Conservation (phyloP, 805 yeast genomes). For the Nakazawaea laoshanensis region DNA sequence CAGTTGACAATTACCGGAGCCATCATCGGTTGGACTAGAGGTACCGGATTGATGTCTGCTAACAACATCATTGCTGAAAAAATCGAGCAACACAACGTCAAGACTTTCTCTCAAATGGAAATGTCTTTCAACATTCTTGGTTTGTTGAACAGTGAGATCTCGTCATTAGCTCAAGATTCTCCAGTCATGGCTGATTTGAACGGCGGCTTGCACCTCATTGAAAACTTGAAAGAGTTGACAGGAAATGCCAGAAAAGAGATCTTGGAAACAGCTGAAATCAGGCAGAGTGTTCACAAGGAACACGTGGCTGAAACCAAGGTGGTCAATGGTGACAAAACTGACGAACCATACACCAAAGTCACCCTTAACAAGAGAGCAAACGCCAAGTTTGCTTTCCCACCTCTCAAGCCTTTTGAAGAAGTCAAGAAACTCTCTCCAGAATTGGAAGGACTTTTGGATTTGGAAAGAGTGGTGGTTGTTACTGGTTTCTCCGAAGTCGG, state of each 20-base stretch:
- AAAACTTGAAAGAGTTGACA: constrained; percentile 85
- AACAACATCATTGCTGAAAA: constrained; percentile 98
- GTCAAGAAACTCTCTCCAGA: constrained; percentile 63
- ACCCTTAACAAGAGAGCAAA: constrained; percentile 89
- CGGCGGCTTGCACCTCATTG: constrained; percentile 95
- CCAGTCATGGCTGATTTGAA: constrained; percentile 98
- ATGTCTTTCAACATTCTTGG: constrained; percentile 99
- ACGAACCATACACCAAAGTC: constrained; percentile 72
- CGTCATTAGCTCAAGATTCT: constrained; percentile 79
- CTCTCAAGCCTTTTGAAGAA: constrained; percentile 66
- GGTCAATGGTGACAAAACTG: constrained; percentile 82
- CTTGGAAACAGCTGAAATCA: constrained; percentile 77
- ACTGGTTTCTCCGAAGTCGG: constrained; percentile 99
- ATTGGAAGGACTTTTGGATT: constrained; percentile 84
- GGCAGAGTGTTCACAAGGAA: constrained; percentile 94
- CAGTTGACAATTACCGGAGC: constrained; percentile 98
- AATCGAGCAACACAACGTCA: constrained; percentile 88
- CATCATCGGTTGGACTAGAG: constrained; percentile 99
- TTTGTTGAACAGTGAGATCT: constrained; percentile 79
- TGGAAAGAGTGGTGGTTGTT: constrained; percentile 87
- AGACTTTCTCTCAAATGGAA: constrained; percentile 97
- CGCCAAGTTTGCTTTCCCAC: constrained; percentile 90
- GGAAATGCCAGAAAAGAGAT: constrained; percentile 69
- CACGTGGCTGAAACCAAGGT: constrained; percentile 80
- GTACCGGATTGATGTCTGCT: constrained; percentile 97